Evolutionary conservation across 2,329 filamentous ascomycete species (phyloP), one percentile per base, ranked within the genome.

Genomic region (Neopestalotiopsis sp.): DNA sequence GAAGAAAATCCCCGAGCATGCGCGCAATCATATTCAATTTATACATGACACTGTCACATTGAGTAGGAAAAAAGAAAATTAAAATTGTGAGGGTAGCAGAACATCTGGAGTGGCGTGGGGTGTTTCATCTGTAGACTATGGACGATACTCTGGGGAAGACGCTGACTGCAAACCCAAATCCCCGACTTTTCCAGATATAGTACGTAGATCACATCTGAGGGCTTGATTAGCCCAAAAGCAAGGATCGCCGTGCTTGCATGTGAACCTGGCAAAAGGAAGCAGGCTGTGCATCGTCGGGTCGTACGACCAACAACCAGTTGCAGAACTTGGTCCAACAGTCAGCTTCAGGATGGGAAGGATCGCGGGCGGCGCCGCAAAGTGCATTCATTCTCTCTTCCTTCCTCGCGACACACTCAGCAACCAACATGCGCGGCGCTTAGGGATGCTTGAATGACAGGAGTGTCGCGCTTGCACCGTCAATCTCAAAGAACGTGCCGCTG

Each of bases 11-110:
- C 14, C 7, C n/a, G 17, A 53, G 17, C n/a, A 53, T n/a, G 42
- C n/a, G 42, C 45, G 7, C n/a, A 53, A 20, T n/a, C 45, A 53
- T 20, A 53, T 17, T 20, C n/a, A 17, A n/a, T 53, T 20, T 53
- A 53, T 53, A 53, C 17, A 53, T 53, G 45, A 53, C 45, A 53
- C 45, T n/a, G 45, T 53, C n/a, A 53, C 45, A 53, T 53, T 53
- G 45, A 17, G 45, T 28, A 4, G 45, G 6, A 24, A 53, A 17
- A n/a, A 53, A 20, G 45, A 53, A 53, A n/a, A 53, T 7, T n/a
- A 53, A 53, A 17, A 24, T 20, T 28, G 24, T 28, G 24, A 28
- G 20, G 20, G 20, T 9, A 53, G 45, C 17, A n/a, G 42, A 13
- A 49, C 13, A 14, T 2, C 42, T 28, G 24, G 24, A 28, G n/a